phyloP scores from a whole-genome alignment of 106 monocot genomes.

The Phalaenopsis aphrodite region DNA sequence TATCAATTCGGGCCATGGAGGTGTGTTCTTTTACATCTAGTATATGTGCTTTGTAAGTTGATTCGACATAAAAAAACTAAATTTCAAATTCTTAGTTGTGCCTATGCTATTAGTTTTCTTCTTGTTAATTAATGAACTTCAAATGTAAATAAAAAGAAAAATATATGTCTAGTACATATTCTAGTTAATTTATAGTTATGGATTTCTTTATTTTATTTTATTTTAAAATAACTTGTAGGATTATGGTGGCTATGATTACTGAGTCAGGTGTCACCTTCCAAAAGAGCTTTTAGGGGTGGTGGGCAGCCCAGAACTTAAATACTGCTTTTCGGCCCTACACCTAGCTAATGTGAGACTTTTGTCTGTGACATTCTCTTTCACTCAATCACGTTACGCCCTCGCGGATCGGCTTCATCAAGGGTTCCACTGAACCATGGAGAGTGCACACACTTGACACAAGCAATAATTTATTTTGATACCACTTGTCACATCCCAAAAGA shows the following conservation, averaged over 20 bases:
- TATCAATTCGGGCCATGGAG: slow-evolving; percentile 98
- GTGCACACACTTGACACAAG: too few species aligned
- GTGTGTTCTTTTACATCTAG: slow-evolving; percentile 23
- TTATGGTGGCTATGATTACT: background rate
- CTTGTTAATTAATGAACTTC: background rate
- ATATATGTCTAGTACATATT: background rate
- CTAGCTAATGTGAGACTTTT: too few species aligned
- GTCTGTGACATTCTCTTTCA: too few species aligned
- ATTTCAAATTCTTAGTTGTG: background rate
- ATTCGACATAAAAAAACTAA: background rate
- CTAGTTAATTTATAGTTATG: background rate
- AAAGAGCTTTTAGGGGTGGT: too few species aligned
- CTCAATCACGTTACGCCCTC: too few species aligned
- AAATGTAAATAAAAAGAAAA: background rate
- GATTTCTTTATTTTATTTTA: background rate
- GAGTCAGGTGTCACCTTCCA: too few species aligned
- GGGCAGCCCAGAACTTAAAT: too few species aligned
- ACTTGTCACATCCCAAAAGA: too few species aligned
- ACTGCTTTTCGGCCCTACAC: too few species aligned
- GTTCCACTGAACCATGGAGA: too few species aligned
- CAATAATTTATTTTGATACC: too few species aligned
- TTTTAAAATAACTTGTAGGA: background rate
- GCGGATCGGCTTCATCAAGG: too few species aligned
- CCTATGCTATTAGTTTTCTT: background rate
- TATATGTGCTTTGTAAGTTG: background rate